Conservation (phyloP, 495 filamentous ascomycete species). For the Penicillium crystallinum region DNA sequence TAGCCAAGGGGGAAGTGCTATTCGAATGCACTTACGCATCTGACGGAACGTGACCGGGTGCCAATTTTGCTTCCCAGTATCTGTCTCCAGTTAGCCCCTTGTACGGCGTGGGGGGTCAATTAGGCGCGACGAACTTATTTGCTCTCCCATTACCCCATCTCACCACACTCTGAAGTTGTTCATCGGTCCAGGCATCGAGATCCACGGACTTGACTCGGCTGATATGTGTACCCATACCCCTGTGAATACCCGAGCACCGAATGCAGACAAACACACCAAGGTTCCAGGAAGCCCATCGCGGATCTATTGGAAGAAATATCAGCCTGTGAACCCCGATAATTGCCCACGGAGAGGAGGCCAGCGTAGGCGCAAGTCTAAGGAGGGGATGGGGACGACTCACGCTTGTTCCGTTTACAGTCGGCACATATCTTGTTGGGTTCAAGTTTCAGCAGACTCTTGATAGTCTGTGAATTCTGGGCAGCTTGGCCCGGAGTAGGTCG, state of each 20-base stretch:
- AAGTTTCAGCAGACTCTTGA: constrained; percentile 89
- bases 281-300: constrained; percentile 98
- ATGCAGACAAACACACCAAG: constrained; percentile 95
- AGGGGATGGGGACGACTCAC: constrained; percentile 46
- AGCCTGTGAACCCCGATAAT: constrained; percentile 2
- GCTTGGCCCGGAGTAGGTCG: constrained; percentile 73
- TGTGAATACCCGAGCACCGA: constrained; percentile 95
- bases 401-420: constrained; percentile 98
- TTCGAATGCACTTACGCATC: constrained; percentile 59
- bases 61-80: constrained; percentile 95
- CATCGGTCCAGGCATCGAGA: constrained; percentile 96
- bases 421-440: constrained; percentile 94
- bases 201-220: constrained; percentile 97
- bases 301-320: constrained; percentile 52
- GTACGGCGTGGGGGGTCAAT: constrained; percentile 3
- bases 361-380: constrained; percentile 10
- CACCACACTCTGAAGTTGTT: constrained; percentile 86
- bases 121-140: constrained; percentile 63
- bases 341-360: not conserved
- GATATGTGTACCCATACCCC: constrained; percentile 98
- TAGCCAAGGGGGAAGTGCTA: constrained; percentile 1
- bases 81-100: constrained; percentile 34
- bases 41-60: constrained; percentile 88
- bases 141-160: constrained; percentile 93
- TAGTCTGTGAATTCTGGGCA: constrained; percentile 81